phyloP scores from a whole-genome alignment of 2,329 filamentous ascomycete genomes.

The Aspergillus tanneri region DNA sequence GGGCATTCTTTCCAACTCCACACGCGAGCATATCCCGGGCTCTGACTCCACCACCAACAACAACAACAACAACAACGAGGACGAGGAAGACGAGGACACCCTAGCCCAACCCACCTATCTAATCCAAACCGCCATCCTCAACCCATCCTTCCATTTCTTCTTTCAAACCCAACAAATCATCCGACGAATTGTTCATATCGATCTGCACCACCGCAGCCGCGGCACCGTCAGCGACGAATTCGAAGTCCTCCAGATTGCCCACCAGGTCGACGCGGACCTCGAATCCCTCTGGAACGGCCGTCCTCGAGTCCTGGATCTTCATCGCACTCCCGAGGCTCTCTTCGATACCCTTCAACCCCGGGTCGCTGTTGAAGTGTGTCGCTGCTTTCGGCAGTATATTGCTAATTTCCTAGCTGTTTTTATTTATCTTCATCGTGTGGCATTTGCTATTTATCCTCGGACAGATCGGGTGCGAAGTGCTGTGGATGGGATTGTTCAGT shows the following conservation, averaged over 20 bases:
- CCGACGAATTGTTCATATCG: slow-evolving; percentile 36
- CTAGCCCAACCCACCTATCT: slow-evolving; percentile 31
- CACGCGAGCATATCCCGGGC: background rate
- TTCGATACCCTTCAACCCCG: slow-evolving; percentile 24
- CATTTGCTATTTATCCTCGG: slow-evolving; percentile 39
- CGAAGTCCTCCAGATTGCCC: slow-evolving; percentile 39
- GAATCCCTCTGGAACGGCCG: slow-evolving; percentile 36
- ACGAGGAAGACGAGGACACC: slow-evolving; percentile 17
- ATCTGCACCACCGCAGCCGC: slow-evolving; percentile 40
- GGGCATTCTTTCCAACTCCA: slow-evolving; percentile 18
- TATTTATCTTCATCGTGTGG: slow-evolving; percentile 38
- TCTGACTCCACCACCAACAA: slow-evolving; percentile 9
- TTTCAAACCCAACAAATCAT: slow-evolving; percentile 35
- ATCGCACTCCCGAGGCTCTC: slow-evolving; percentile 30
- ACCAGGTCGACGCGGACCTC: slow-evolving; percentile 37
- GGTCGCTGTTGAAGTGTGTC: slow-evolving; percentile 31
- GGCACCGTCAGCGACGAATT: slow-evolving; percentile 40
- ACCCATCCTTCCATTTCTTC: slow-evolving; percentile 36
- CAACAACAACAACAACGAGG: slow-evolving; percentile 3
- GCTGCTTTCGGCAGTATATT: slow-evolving; percentile 35
- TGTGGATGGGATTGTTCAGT: slow-evolving; percentile 37
- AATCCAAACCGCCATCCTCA: slow-evolving; percentile 31
- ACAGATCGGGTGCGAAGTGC: slow-evolving; percentile 38
- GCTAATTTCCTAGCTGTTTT: slow-evolving; percentile 38
- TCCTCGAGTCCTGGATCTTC: slow-evolving; percentile 34